A percentile compares a stretch with the other conserved stretches of the same genome.
Evolutionary conservation across 768 basidiomycete species (phyloP).

Genomic region (Pulveroboletus frians): DNA sequence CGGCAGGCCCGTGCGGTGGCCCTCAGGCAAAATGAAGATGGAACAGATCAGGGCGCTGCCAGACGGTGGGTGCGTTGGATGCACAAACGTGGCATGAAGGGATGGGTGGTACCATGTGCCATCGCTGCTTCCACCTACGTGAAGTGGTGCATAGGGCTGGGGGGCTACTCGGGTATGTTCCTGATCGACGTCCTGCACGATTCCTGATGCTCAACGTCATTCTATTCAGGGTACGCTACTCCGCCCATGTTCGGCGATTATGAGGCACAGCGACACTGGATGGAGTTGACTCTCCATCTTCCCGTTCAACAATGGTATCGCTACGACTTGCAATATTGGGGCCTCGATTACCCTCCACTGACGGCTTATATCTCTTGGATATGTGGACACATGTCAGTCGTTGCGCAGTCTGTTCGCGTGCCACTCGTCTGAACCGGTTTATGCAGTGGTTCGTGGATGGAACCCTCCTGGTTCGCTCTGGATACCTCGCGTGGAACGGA

Average conservation of each 20-base stretch:
- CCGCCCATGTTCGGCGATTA: conserved; percentile 91
- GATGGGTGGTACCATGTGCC: conserved; percentile 53
- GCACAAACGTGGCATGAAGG: conserved; percentile 59
- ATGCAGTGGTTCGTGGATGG: conserved; percentile 43
- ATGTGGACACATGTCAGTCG: conserved; percentile 66
- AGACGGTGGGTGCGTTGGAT: conserved; percentile 74
- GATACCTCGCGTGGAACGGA: conserved; percentile 70
- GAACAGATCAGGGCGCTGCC: conserved; percentile 40
- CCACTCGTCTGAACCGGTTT: conserved; percentile 3
- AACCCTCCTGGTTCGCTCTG: conserved; percentile 66
- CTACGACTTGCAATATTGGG: conserved; percentile 89
- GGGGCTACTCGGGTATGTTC: conserved; percentile 74
- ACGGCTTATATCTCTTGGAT: conserved; percentile 88
- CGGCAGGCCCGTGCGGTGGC: conserved; percentile 12
- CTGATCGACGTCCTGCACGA: not conserved
- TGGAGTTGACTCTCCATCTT: conserved; percentile 81
- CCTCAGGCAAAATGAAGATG: conserved; percentile 11
- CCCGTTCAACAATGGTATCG: conserved; percentile 79
- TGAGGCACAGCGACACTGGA: conserved; percentile 93
- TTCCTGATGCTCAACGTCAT: not conserved
- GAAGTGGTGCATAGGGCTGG: conserved; percentile 68
- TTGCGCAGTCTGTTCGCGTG: conserved; percentile 13
- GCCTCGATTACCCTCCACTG: conserved; percentile 90
- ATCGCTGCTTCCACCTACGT: conserved; percentile 52
- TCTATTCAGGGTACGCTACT: conserved; percentile 48